Conservation (phyloP, 352 stramenopile genomes). For the Pythium aristosporum region DNA sequence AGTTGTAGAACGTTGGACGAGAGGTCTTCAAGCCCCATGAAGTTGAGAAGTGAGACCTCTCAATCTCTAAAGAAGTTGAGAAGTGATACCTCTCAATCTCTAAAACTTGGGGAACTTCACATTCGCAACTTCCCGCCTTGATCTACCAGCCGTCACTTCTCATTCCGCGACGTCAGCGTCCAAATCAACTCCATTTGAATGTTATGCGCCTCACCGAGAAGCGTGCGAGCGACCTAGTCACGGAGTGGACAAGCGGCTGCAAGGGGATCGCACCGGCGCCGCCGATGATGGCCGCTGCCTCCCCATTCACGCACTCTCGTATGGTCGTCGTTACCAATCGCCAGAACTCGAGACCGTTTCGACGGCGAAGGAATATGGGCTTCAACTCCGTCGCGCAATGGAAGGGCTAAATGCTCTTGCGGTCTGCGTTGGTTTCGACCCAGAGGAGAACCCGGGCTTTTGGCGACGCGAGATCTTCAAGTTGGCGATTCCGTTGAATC, state of each 20-base stretch:
- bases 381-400: neutral
- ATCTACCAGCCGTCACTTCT: neutral
- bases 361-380: neutral
- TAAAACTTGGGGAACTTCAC: too few relatives aligned
- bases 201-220: neutral
- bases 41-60: too few relatives aligned
- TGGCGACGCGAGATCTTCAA: neutral
- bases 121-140: too few relatives aligned
- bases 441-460: constrained; percentile 3
- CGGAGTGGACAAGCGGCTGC: neutral
- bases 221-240: neutral
- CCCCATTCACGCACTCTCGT: neutral
- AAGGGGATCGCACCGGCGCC: neutral
- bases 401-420: constrained; percentile 6
- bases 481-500: neutral
- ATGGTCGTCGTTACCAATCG: neutral
- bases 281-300: neutral
- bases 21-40: too few relatives aligned
- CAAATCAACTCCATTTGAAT: too few relatives aligned
- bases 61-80: too few relatives aligned
- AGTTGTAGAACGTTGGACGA: too few relatives aligned
- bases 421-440: constrained; percentile 2
- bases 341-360: neutral
- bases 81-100: too few relatives aligned
- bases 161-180: neutral